Evolutionary conservation across 176 grass and related monocot species (phyloP).

Genomic region (Eragrostis nindensis): DNA sequence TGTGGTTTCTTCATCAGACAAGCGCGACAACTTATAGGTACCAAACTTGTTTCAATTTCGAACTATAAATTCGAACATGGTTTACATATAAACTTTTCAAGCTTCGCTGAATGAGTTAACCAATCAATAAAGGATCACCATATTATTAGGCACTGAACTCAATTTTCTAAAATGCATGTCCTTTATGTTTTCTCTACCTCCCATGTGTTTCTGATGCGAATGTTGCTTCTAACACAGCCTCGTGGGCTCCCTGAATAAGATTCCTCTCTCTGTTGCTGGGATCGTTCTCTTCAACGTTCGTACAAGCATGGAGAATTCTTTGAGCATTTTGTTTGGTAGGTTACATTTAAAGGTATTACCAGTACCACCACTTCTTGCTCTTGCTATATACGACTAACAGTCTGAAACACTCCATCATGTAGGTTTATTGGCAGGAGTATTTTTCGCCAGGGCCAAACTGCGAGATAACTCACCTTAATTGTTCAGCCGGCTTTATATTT

Average conservation of each 20-base stretch:
- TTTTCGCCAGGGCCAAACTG: conserved; percentile 86
- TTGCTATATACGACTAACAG: neutral
- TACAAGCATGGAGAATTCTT: conserved; percentile 83
- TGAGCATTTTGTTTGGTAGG: conserved; percentile 85
- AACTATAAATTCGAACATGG: neutral
- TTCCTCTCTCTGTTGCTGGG: conserved; percentile 85
- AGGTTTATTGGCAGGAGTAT: conserved; percentile 89
- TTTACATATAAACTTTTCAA: neutral
- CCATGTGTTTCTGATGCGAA: conserved; percentile 20
- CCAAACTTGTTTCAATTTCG: neutral
- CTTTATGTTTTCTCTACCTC: neutral
- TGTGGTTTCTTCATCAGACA: conserved; percentile 99
- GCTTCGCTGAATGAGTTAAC: neutral
- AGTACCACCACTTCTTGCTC: neutral
- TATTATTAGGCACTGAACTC: neutral
- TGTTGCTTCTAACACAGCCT: conserved; percentile 57
- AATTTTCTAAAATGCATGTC: conserved; percentile 2
- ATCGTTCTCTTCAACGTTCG: conserved; percentile 83
- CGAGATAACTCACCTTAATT: conserved; percentile 47
- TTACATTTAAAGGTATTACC: conserved; percentile 3
- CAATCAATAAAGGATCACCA: neutral
- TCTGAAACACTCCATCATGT: neutral
- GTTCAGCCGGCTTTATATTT: neutral
- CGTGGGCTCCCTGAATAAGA: conserved; percentile 95
- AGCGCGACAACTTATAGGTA: conserved; percentile 96